Conservation (phyloP, 1,139 yeast genomes). For the Pichia sp. region DNA sequence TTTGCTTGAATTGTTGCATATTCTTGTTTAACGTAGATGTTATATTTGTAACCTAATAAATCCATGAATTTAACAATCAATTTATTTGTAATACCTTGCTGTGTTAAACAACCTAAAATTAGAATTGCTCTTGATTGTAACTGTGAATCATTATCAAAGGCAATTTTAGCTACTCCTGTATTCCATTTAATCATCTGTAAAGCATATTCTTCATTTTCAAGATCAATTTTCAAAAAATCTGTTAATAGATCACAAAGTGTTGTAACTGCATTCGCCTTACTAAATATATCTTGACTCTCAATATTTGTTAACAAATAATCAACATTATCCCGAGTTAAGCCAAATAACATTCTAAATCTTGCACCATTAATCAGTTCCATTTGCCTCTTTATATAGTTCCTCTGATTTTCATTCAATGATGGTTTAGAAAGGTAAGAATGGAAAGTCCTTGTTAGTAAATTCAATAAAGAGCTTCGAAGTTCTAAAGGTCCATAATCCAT, state of each 20-base stretch:
- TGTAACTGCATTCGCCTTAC: slow-evolving; percentile 51
- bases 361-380: slow-evolving; percentile 61
- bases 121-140: slow-evolving; percentile 68
- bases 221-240: slow-evolving; percentile 50
- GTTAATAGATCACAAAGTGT: slow-evolving; percentile 56
- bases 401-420: slow-evolving; percentile 39
- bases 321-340: slow-evolving; percentile 49
- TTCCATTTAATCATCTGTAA: slow-evolving; percentile 69
- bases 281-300: slow-evolving; percentile 28
- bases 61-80: slow-evolving; percentile 34
- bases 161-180: slow-evolving; percentile 57
- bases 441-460: slow-evolving; percentile 58
- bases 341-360: slow-evolving; percentile 69
- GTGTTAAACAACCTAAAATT: slow-evolving; percentile 64
- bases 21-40: slow-evolving; percentile 15
- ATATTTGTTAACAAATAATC: slow-evolving; percentile 1
- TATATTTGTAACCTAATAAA: slow-evolving; percentile 5
- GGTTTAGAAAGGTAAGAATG: slow-evolving; percentile 66
- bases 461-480: slow-evolving; percentile 59
- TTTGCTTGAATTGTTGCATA: neutral
- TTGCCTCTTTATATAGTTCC: slow-evolving; percentile 41
- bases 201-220: slow-evolving; percentile 37
- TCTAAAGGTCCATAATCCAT: slow-evolving; percentile 69
- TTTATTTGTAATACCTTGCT: slow-evolving; percentile 54
- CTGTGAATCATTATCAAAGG: slow-evolving; percentile 52